Base-by-base conservation (phyloP, 768 basidiomycete genomes). In the Lepiota brunneoincarnata region DNA sequence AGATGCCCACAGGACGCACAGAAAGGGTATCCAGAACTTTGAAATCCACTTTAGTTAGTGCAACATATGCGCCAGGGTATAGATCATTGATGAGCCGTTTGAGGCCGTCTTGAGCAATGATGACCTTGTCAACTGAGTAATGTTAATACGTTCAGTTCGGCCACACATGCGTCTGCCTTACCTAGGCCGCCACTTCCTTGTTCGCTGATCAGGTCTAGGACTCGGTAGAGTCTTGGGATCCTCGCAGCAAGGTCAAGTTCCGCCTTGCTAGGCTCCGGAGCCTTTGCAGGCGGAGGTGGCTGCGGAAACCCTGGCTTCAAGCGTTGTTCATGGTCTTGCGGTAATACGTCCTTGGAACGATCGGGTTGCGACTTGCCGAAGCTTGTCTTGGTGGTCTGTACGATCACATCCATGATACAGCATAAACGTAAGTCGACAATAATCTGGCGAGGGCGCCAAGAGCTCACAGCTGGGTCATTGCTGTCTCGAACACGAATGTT, bases 1-100 rank as follows among this genome's bases (percentile, higher is more conserved):
- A 86, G 1, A 86, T 55, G 1, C 84, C 84, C 4, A 81, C 61
- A 5, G 81, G 81, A 53, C 77, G 74, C 54, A 86, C 61, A 2
- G 58, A 49, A 14, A 71, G 61, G 2, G 69, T 56, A 60, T 86
- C 84, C 6, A 86, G 67, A 0, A 66, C 63, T 40, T 72, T 72
- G 64, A 86, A 86, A 57, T 85, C 73, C 54, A 86, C 78, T 56
- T 74, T 79, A 1, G 79, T 83, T 46, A 83, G 67, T 0, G 80
- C 79, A 1, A 59, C 56, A 59, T 82, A 85, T 4, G 84, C 75
- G 1, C 79, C 76, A 0, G 83, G 80, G 37, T 60, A 70, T 7
- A 83, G 42, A 15, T 61, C 61, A 47, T 84, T 79, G 59, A 81
- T 73, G 47, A 85, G 75, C 2, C 67, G 57, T 55, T 69, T 66